Evolutionary conservation across 2,329 filamentous ascomycete species (phyloP).

Genomic region (Sporothrix curviconia): DNA sequence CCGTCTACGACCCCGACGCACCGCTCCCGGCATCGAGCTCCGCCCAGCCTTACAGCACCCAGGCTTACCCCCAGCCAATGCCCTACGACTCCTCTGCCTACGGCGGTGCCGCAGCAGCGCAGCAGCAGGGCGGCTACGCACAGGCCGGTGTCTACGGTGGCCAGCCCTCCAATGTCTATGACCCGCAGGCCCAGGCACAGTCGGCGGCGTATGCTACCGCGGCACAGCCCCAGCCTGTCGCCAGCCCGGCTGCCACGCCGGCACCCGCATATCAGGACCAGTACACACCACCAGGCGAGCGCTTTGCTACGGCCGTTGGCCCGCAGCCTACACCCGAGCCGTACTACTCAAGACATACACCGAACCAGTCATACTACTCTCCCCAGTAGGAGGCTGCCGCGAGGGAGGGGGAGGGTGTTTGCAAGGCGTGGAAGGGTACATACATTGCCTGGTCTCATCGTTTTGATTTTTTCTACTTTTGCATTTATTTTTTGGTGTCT

Average conservation of each 20-base stretch:
- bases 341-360: neutral
- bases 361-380: conserved; percentile 10
- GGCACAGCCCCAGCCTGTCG: neutral
- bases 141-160: neutral
- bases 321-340: conserved; percentile 1
- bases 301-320: neutral
- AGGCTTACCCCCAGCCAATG: neutral
- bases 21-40: too few relatives aligned
- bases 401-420: neutral
- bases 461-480: too few relatives aligned
- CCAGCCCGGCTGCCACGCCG: neutral
- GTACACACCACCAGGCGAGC: neutral
- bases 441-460: too few relatives aligned
- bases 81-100: neutral
- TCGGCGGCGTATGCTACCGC: neutral
- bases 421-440: too few relatives aligned
- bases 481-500: too few relatives aligned
- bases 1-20: neutral
- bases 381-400: neutral
- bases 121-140: neutral
- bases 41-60: neutral
- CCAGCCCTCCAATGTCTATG: neutral
- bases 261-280: conserved; percentile 6
- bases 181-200: neutral
- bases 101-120: neutral